Base-by-base conservation (phyloP, 164 flowering plant genomes). In the Chimonanthus salicifolius region DNA sequence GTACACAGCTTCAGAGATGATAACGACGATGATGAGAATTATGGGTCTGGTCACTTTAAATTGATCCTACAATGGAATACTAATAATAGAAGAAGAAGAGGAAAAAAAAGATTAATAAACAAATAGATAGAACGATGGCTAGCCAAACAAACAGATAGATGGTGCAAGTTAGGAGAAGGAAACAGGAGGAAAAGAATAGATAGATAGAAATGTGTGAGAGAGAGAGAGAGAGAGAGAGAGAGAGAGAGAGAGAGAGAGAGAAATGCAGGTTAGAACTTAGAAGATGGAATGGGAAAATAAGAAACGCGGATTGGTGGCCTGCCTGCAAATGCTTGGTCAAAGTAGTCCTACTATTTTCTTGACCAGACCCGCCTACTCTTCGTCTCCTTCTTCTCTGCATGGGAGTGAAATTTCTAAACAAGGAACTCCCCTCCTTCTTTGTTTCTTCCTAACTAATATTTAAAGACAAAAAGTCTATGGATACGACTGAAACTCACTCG, bases 231-330 rank as follows among this genome's bases (percentile, higher is more conserved):
- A 49, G 60, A 54, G 13, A n/a, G n/a, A n/a, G n/a, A n/a, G 11
- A 54, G 60, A 3, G 4, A 11, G 4, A 54, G 16, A 11, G 60
- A n/a, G 11, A 54, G 60, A 3, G 4, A 11, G 4, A 54, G 16
- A 11, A n/a, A 54, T 8, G 33, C 33, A 33, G 33, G 1, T 33
- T 33, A 33, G 33, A 33, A 33, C 33, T 33, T 33, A 54, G 60
- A 54, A 54, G 60, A 54, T 13, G 60, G 11, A n/a, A 54, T 54
- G n/a, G 10, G 33, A 33, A 33, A 33, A 33, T 33, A 54, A 54
- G 60, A 54, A 54, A 54, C 60, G 60, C 60, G 60, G 60, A 13
- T 54, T 54, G 60, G 60, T 54, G 60, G 60, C 60, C 60, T 54
- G 60, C 60, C 11, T 11, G 60, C n/a, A 54, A n/a, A 54, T 10